Evolutionary conservation across 768 basidiomycete species (phyloP).

Genomic region (Pisolithus orientalis): DNA sequence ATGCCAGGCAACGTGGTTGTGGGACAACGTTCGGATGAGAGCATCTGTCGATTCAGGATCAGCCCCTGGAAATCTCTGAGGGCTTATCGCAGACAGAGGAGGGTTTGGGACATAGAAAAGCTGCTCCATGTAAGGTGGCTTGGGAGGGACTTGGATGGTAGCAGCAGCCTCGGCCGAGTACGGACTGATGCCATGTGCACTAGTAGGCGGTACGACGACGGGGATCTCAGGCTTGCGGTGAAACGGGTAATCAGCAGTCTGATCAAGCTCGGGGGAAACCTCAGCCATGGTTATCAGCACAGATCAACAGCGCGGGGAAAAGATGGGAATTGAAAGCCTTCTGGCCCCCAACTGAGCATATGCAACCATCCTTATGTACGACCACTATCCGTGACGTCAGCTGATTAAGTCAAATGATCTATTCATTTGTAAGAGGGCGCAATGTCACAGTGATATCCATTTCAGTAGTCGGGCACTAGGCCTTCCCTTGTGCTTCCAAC

Average conservation of each 20-base stretch:
- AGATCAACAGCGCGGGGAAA: no score
- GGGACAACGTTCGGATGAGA: constrained; percentile 17
- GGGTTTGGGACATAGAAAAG: constrained; percentile 5
- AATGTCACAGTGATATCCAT: not conserved
- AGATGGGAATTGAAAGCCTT: no score
- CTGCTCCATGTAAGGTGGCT: not conserved
- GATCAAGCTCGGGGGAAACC: not conserved
- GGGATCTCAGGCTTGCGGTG: not conserved
- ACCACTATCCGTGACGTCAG: no score
- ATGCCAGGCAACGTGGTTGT: constrained; percentile 28
- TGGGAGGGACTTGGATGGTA: not conserved
- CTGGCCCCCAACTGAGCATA: no score
- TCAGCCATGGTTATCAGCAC: not conserved
- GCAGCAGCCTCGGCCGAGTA: constrained; percentile 3
- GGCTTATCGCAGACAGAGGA: constrained; percentile 6
- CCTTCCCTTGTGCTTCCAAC: constrained; percentile 12
- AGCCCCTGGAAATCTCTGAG: constrained; percentile 26
- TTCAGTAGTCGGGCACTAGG: constrained; percentile 2
- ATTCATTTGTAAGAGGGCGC: not conserved
- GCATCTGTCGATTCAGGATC: constrained; percentile 17
- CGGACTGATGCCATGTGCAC: constrained; percentile 1
- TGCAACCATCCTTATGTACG: no score
- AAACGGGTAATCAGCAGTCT: not conserved
- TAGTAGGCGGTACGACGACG: not conserved
- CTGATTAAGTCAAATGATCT: no score